phyloP scores from a whole-genome alignment of 2,329 filamentous ascomycete genomes.

The Aspergillus glaucus region DNA sequence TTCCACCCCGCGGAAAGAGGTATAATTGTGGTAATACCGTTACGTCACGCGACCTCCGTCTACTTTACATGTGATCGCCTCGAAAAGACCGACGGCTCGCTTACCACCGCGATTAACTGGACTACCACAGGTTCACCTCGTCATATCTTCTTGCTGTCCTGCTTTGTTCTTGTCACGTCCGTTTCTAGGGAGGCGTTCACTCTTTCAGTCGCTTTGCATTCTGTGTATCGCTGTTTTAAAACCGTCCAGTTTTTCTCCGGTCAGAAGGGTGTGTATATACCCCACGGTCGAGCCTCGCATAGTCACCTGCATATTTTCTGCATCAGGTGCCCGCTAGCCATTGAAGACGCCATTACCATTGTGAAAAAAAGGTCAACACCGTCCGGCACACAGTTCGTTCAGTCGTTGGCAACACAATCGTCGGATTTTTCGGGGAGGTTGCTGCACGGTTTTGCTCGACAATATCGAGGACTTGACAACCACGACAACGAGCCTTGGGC shows the following conservation, averaged over 20 bases:
- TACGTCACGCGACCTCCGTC: conserved; percentile 30
- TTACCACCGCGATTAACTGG: neutral
- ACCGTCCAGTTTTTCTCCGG: neutral
- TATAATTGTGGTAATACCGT: conserved; percentile 20
- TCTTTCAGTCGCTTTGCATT: neutral
- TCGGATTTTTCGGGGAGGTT: too few relatives aligned
- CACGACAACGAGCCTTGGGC: conserved; percentile 1
- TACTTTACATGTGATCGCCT: conserved; percentile 32
- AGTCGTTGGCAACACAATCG: too few relatives aligned
- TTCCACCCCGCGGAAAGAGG: conserved; percentile 7
- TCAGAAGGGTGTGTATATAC: neutral
- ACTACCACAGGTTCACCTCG: neutral
- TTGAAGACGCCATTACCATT: neutral
- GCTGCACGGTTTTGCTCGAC: neutral
- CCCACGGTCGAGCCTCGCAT: neutral
- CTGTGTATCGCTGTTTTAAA: neutral
- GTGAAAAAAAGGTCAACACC: neutral
- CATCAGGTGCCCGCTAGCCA: neutral
- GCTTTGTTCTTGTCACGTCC: neutral
- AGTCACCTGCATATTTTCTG: neutral
- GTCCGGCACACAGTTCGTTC: neutral
- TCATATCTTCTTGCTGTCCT: neutral
- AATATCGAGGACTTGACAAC: neutral
- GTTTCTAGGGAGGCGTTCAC: neutral
- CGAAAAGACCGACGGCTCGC: conserved; percentile 15